Evolutionary conservation across 768 basidiomycete species (phyloP), one percentile per base, ranked within the genome.

Genomic region (Chlorophyllum brunneum): DNA sequence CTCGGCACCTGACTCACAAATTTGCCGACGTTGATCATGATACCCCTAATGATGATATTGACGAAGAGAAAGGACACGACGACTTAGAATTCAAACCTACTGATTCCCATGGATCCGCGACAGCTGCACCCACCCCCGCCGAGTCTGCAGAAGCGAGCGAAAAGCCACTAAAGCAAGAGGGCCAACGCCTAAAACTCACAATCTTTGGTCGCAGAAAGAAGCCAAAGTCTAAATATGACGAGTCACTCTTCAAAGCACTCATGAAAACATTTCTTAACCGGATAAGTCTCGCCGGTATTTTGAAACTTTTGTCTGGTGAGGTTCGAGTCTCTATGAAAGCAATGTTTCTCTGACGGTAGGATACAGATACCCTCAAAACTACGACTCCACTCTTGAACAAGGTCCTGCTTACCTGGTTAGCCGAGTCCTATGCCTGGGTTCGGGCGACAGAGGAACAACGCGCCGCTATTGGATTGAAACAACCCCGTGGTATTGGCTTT

Each of bases 381-480:
- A 77, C 76, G 1, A 74, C 80, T 4, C 81, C 83, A 0, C 72
- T 86, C 1, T 63, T 85, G 16, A 81, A 70, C 59, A 83, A 84
- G 58, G 72, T 78, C 16, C 63, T 86, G 4, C 66, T 86, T n/a
- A 73, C 74, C 1, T 86, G 80, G 78, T 71, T 85, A 5, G 70
- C 74, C 0, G 68, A 75, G 2, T 75, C 78, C 0, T 85, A 78
- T 60, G 18, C 63, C 20, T 77, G 69, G 53, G 63, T 63, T 60
- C 68, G 63, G 30, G 62, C 72, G 7, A 61, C 70, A 1, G 68
- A 72, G 0, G 65, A 63, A 22, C 63, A 74, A 39, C 72, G 70
- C 30, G 70, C 65, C 0, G 62, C 65, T 3, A 69, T 31, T 40
- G 74, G 51, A 31, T 58, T 49, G 9, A 56, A 58, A 8, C 56